A percentile compares a stretch with the other conserved stretches of the same genome.
These are phyloP conservation scores for Oleoguttula mirabilis DNA, from an alignment of 495 filamentous ascomycete genomes.

Conservation along the genomic window DNA sequence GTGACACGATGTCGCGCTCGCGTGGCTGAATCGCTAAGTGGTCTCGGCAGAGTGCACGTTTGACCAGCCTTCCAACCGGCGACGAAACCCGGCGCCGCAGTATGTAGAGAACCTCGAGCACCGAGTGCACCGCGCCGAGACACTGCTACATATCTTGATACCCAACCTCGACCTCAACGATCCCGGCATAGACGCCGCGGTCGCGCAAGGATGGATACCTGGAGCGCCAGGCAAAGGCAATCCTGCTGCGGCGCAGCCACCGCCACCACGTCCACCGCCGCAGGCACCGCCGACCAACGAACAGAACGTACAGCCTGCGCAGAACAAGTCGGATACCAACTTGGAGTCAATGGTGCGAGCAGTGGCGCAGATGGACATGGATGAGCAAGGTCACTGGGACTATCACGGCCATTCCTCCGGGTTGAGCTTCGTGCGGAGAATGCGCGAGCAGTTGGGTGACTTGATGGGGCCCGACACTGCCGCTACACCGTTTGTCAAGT, in stretches of 20 bases:
- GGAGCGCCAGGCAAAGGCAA: slow-evolving; percentile 20
- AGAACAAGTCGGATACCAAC: slow-evolving; percentile 53
- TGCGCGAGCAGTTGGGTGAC: slow-evolving; percentile 79
- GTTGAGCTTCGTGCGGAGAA: slow-evolving; percentile 67
- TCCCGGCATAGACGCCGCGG: slow-evolving; percentile 59
- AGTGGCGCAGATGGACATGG: slow-evolving; percentile 77
- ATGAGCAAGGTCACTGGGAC: slow-evolving; percentile 86
- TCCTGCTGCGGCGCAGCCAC: slow-evolving; percentile 1
- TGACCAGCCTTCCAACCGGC: slow-evolving; percentile 91
- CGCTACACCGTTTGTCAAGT: slow-evolving; percentile 29
- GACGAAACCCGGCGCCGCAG: slow-evolving; percentile 87
- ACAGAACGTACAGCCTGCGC: slow-evolving; percentile 8
- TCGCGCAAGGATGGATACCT: slow-evolving; percentile 31
- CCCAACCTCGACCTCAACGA: slow-evolving; percentile 79
- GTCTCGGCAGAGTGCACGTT: slow-evolving; percentile 73
- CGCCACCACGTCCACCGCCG: slow-evolving; percentile 3
- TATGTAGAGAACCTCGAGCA: slow-evolving; percentile 87
- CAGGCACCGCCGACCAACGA: not conserved
- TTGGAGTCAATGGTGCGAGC: slow-evolving; percentile 92
- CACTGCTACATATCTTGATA: slow-evolving; percentile 63
- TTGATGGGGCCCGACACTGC: slow-evolving; percentile 37
- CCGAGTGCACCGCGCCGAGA: slow-evolving; percentile 72
- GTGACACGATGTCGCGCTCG: slow-evolving; percentile 21
- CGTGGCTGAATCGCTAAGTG: not conserved
- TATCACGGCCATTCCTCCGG: slow-evolving; percentile 92